Conservation (phyloP, 179 eudicot species). For the Gypsophila paniculata region DNA sequence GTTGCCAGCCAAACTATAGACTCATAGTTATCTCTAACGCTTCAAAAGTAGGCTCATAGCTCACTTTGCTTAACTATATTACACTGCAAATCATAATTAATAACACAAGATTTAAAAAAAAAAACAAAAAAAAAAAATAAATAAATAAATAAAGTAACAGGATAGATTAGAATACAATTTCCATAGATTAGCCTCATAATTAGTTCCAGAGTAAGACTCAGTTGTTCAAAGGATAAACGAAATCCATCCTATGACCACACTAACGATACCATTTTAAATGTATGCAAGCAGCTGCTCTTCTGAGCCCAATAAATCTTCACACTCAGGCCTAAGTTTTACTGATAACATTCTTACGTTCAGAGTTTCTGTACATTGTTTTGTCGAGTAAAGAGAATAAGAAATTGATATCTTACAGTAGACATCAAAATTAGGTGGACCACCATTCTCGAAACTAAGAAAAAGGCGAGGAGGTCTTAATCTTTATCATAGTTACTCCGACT, state of each 20-base stretch:
- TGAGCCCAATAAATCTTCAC: background rate
- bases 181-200: background rate
- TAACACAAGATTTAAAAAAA: background rate
- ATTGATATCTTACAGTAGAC: too few relatives aligned
- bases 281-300: background rate
- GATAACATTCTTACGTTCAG: background rate
- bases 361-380: background rate
- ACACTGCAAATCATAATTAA: background rate
- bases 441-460: too few relatives aligned
- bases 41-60: conserved; percentile 1
- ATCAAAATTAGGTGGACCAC: too few relatives aligned
- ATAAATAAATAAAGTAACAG: too few relatives aligned
- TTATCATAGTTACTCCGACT: too few relatives aligned
- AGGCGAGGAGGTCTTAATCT: too few relatives aligned
- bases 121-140: background rate
- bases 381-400: background rate
- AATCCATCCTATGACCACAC: background rate
- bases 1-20: background rate
- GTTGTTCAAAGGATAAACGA: background rate
- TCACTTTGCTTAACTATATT: background rate
- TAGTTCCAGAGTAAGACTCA: background rate
- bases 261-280: background rate
- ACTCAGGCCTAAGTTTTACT: background rate
- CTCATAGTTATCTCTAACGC: background rate
- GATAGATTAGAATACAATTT: background rate